Evolutionary conservation across 345 rosid genomes (phyloP).

Genomic region (Adansonia digitata): DNA sequence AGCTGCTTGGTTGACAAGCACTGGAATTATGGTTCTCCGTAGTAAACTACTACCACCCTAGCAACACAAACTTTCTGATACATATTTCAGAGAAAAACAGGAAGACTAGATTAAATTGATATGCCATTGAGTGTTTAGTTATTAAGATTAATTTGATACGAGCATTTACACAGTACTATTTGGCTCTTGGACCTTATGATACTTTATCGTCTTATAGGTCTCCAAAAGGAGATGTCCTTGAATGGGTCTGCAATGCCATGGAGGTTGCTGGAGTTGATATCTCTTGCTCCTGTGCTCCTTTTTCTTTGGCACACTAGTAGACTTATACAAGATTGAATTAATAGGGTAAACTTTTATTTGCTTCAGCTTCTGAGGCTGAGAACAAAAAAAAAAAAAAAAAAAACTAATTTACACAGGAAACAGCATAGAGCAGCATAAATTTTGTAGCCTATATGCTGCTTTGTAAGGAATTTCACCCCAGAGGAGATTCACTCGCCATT

Average conservation of each 20-base stretch:
- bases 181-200: conserved; percentile 6
- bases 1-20: not conserved
- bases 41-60: not conserved
- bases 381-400: not conserved
- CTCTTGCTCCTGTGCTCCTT: conserved; percentile 44
- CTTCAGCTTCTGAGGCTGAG: not conserved
- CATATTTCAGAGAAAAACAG: not conserved
- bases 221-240: conserved; percentile 66
- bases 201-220: conserved; percentile 41
- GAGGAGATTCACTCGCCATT: not conserved
- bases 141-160: not conserved
- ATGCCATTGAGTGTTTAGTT: not conserved
- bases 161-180: not conserved
- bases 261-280: conserved; percentile 74
- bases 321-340: too few relatives aligned
- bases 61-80: too few relatives aligned
- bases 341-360: too few relatives aligned
- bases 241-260: conserved; percentile 88
- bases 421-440: conserved; percentile 23
- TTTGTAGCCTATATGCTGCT: conserved; percentile 31
- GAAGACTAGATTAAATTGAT: not conserved
- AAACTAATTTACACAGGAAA: conserved; percentile 13
- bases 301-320: too few relatives aligned
- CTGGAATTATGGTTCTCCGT: not conserved
- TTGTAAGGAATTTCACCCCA: not conserved